Evolutionary conservation across 2,329 filamentous ascomycete genomes (phyloP).

Genomic region (Clarireedia monteithiana): DNA sequence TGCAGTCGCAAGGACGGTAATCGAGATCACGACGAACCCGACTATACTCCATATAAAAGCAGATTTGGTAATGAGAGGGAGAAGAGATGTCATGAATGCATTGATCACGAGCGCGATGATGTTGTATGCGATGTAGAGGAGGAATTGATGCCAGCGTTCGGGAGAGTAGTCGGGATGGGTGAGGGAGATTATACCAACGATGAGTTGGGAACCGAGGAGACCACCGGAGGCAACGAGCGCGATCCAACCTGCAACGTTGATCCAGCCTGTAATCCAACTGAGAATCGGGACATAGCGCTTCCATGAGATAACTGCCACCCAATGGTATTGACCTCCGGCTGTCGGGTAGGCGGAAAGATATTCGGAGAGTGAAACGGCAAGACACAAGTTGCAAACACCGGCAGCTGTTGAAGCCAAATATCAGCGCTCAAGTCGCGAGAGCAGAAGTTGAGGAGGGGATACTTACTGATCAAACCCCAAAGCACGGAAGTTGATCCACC

Average conservation of each 20-base stretch:
- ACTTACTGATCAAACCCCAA: slow-evolving; percentile 52
- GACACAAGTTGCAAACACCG: slow-evolving; percentile 43
- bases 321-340: slow-evolving; percentile 49
- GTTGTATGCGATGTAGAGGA: slow-evolving; percentile 44
- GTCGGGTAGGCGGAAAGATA: slow-evolving; percentile 48
- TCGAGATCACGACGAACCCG: slow-evolving; percentile 43
- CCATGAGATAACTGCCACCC: slow-evolving; percentile 49
- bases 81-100: slow-evolving; percentile 39
- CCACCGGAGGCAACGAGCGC: slow-evolving; percentile 45
- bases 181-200: slow-evolving; percentile 46
- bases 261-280: slow-evolving; percentile 40
- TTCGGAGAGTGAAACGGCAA: slow-evolving; percentile 50
- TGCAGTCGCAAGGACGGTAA: slow-evolving; percentile 45
- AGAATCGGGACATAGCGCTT: slow-evolving; percentile 34
- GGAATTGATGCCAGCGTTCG: slow-evolving; percentile 34
- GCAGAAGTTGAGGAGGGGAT: not conserved
- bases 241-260: slow-evolving; percentile 37
- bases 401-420: slow-evolving; percentile 30
- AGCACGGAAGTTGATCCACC: slow-evolving; percentile 65
- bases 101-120: slow-evolving; percentile 39
- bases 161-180: slow-evolving; percentile 42
- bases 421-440: not conserved
- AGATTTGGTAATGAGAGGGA: slow-evolving; percentile 41
- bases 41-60: slow-evolving; percentile 46
- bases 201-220: slow-evolving; percentile 44